Evolutionary conservation across 345 rosid genomes (phyloP), one percentile per base, ranked within the genome.

Genomic region (Camelina neglecta): DNA sequence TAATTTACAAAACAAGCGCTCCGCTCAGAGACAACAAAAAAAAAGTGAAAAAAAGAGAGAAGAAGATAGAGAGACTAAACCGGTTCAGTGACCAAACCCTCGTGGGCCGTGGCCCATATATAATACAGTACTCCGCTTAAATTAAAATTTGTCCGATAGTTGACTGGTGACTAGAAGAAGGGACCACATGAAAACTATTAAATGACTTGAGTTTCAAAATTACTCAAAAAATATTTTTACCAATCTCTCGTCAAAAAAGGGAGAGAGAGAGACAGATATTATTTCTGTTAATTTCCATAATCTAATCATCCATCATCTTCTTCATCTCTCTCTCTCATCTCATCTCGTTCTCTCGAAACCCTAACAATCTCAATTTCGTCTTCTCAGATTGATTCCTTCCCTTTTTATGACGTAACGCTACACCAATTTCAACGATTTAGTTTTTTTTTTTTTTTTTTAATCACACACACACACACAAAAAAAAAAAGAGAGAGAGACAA

Each of bases 311-410:
- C 10, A 2, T 61, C 66, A 0, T 55, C 71, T 11, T 72, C 75
- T 0, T 38, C 72, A 3, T 6, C 36, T 67, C 36, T 35, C 55
- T 8, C 41, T 38, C 11, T 38, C 41, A 26, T 60, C n/a, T 11
- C 10, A 4, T 4, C 29, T 44, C 48, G 33, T 26, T 71, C 69
- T 41, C 58, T 72, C 61, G 68, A 58, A 77, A 77, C 81, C 81
- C 81, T 77, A 78, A 67, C 69, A 0, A 72, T 72, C 53, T 49
- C 77, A 71, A 65, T 78, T 77, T 42, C 73, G 35, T 20, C 4
- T 51, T 16, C 60, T 11, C 8, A 33, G 41, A 71, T 65, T 49
- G 38, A 72, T 11, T 72, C 33, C 63, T 41, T 4, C 11, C 39
- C 71, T 58, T 72, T 42, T 60, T 16, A 72, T 72, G 81, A 67